phyloP scores from a whole-genome alignment of 202 grass and related monocot species.

The Elaeis oleifera region DNA sequence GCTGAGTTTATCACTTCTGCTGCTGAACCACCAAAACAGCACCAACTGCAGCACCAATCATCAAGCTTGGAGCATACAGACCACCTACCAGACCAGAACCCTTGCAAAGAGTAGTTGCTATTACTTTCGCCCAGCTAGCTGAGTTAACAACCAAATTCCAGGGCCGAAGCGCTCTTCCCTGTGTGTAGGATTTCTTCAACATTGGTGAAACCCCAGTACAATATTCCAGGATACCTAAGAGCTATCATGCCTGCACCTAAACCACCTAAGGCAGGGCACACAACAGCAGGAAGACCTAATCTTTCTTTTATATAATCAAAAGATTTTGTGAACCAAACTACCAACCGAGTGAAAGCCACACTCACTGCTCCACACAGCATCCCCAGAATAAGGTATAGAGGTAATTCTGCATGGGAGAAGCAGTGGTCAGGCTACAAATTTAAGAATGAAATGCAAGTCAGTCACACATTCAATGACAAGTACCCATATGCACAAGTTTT shows the following conservation, averaged over 20 bases:
- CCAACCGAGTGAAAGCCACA: conserved; percentile 63
- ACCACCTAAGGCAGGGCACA: conserved; percentile 79
- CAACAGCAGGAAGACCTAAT: conserved; percentile 58
- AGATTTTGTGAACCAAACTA: conserved; percentile 60
- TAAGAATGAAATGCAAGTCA: neutral
- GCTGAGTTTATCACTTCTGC: conserved; percentile 76
- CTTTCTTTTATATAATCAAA: conserved; percentile 60
- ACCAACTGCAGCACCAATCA: conserved; percentile 92
- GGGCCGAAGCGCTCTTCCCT: conserved; percentile 85
- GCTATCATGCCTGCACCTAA: conserved; percentile 85
- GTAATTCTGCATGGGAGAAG: conserved; percentile 56
- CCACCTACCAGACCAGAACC: conserved; percentile 91
- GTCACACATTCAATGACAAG: neutral
- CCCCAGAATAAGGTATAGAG: conserved; percentile 74
- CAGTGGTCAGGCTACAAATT: no score
- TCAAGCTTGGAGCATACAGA: conserved; percentile 85
- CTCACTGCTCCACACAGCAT: conserved; percentile 87
- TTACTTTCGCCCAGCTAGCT: conserved; percentile 84
- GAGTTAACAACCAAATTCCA: conserved; percentile 84
- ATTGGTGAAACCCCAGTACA: conserved; percentile 97
- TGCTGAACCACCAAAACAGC: conserved; percentile 84
- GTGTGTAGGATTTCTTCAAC: conserved; percentile 92
- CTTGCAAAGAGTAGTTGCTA: conserved; percentile 83
- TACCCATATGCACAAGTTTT: neutral
- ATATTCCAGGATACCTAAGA: conserved; percentile 86